Evolutionary conservation across 495 filamentous ascomycete species (phyloP).

Genomic region (Hyaloscypha variabilis): DNA sequence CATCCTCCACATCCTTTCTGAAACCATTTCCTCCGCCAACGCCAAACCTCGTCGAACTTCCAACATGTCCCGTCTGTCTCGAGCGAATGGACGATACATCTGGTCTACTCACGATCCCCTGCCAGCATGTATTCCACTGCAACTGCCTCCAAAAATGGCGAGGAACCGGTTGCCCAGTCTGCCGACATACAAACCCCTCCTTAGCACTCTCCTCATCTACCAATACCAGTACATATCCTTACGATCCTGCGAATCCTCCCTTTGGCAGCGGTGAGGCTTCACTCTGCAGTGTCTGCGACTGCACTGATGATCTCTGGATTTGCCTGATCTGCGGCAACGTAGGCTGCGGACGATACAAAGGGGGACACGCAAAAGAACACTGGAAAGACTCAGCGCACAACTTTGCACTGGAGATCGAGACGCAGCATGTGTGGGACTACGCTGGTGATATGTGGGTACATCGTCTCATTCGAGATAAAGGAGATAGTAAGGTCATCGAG

Average conservation of each 20-base stretch:
- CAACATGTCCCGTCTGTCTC: constrained; percentile 94
- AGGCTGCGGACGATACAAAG: constrained; percentile 92
- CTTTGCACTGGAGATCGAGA: constrained; percentile 89
- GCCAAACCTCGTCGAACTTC: constrained; percentile 84
- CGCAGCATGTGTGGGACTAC: constrained; percentile 98
- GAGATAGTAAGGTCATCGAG: constrained; percentile 88
- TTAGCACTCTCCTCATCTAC: constrained; percentile 29
- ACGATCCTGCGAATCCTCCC: constrained; percentile 43
- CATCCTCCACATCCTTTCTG: constrained; percentile 53
- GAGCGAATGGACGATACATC: constrained; percentile 99
- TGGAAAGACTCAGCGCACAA: constrained; percentile 87
- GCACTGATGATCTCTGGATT: constrained; percentile 84
- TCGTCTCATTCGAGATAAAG: constrained; percentile 88
- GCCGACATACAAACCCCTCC: constrained; percentile 51
- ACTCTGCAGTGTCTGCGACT: constrained; percentile 74
- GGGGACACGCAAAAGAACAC: constrained; percentile 90
- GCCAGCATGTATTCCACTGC: constrained; percentile 98
- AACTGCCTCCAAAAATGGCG: constrained; percentile 96
- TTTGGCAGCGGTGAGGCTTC: constrained; percentile 41
- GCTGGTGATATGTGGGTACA: constrained; percentile 94
- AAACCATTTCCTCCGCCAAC: constrained; percentile 93
- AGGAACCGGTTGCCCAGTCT: constrained; percentile 91
- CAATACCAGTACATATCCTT: constrained; percentile 25
- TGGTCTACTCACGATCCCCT: constrained; percentile 91
- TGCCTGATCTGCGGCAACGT: constrained; percentile 92